These are phyloP conservation scores for Heimioporus sp. DNA, from an alignment of 768 basidiomycete genomes.

Conservation along the genomic window DNA sequence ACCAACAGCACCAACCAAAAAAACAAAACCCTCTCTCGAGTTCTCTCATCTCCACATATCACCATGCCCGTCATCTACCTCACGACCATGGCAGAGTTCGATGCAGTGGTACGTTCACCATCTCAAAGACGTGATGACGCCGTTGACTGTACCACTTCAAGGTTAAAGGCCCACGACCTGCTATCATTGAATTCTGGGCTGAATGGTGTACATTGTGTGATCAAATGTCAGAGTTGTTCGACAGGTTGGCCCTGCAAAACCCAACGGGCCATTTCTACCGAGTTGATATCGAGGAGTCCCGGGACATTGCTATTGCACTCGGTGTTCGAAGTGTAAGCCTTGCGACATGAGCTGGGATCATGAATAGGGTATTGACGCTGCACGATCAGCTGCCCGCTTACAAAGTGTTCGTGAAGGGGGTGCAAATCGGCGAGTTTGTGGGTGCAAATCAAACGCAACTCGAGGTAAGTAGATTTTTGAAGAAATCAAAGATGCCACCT, in stretches of 20 bases:
- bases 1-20: conserved; percentile 15
- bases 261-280: conserved; percentile 28
- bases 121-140: background rate
- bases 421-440: conserved; percentile 29
- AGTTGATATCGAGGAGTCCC: conserved; percentile 29
- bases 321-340: conserved; percentile 23
- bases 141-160: conserved; percentile 11
- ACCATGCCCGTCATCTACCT: conserved; percentile 24
- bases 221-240: conserved; percentile 17
- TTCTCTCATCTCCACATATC: conserved; percentile 2
- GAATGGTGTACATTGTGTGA: conserved; percentile 29
- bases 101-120: conserved; percentile 15
- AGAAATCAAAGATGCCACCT: conserved; percentile 11
- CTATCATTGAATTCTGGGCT: conserved; percentile 32
- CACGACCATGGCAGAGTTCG: conserved; percentile 28
- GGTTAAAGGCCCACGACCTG: conserved; percentile 22
- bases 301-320: conserved; percentile 22
- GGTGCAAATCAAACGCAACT: conserved; percentile 26
- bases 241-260: conserved; percentile 27
- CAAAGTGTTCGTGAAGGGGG: conserved; percentile 31
- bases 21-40: conserved; percentile 10
- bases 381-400: conserved; percentile 26
- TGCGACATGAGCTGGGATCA: conserved; percentile 8
- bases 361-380: conserved; percentile 8
- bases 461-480: conserved; percentile 13